A percentile compares a stretch with the other conserved stretches of the same genome.
phyloP scores from a whole-genome alignment of 2,329 filamentous ascomycete species.

The Verticillium albo-atrum region DNA sequence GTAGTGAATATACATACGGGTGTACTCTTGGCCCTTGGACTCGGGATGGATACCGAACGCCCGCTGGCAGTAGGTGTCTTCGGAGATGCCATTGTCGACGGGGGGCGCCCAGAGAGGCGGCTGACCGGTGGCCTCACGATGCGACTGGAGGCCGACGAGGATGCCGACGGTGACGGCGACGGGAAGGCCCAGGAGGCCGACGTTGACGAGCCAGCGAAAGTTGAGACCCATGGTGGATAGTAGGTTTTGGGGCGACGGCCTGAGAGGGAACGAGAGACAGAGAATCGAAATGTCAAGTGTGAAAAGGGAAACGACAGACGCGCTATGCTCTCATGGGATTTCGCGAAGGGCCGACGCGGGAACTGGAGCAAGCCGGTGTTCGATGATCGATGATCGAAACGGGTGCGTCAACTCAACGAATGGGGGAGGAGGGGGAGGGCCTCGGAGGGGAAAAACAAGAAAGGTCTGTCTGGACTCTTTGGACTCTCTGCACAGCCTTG shows the following conservation, averaged over 20 bases:
- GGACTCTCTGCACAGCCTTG: too few relatives aligned
- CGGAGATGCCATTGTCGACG: constrained; percentile 28
- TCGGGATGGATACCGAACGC: constrained; percentile 40
- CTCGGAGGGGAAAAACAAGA: too few relatives aligned
- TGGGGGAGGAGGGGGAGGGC: too few relatives aligned
- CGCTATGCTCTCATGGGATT: neutral
- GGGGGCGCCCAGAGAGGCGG: constrained; percentile 36
- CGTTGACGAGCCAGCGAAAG: constrained; percentile 42
- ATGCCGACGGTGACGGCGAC: constrained; percentile 45
- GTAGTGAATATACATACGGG: constrained; percentile 32
- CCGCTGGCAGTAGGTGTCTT: constrained; percentile 33
- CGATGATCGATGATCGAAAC: too few relatives aligned
- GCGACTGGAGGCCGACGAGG: constrained; percentile 43
- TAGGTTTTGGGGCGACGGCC: neutral
- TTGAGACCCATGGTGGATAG: constrained; percentile 27
- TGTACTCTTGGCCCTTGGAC: constrained; percentile 39
- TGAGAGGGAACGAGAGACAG: neutral
- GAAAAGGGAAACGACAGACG: neutral
- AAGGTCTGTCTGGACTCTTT: too few relatives aligned
- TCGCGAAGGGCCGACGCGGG: neutral
- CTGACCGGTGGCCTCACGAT: constrained; percentile 35
- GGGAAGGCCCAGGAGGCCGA: constrained; percentile 43
- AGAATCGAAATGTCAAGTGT: neutral
- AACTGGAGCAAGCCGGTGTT: neutral
- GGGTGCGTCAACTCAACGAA: neutral